These are phyloP conservation scores for Sinapis alba DNA, from an alignment of 441 rosid genomes.

Conservation along the genomic window DNA sequence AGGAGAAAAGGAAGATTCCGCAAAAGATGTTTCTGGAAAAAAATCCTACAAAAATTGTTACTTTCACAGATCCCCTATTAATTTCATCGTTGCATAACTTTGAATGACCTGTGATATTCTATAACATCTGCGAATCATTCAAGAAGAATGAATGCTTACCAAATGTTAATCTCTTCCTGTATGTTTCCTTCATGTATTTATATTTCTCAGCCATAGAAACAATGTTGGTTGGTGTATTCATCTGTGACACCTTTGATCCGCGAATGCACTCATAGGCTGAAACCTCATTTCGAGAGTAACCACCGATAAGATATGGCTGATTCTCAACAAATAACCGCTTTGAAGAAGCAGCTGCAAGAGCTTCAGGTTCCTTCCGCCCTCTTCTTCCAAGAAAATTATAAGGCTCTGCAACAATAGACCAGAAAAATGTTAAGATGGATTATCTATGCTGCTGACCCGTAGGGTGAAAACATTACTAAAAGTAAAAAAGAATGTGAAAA, in stretches of 20 bases:
- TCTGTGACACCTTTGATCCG: slow-evolving; percentile 59
- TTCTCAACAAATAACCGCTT: slow-evolving; percentile 93
- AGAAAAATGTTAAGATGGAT: not conserved
- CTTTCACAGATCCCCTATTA: too few relatives aligned
- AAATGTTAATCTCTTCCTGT: slow-evolving; percentile 89
- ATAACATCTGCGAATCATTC: not conserved
- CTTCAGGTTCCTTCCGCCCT: slow-evolving; percentile 97
- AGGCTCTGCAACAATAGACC: slow-evolving; percentile 64
- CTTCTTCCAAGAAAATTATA: slow-evolving; percentile 87
- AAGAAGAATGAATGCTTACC: slow-evolving; percentile 55
- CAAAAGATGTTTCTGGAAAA: not conserved
- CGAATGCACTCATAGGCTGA: slow-evolving; percentile 58
- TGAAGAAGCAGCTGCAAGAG: slow-evolving; percentile 89
- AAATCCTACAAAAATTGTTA: not conserved
- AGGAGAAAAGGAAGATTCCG: not conserved
- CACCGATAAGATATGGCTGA: slow-evolving; percentile 87
- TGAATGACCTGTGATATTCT: not conserved
- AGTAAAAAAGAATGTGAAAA: slow-evolving; percentile 6
- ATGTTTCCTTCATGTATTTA: slow-evolving; percentile 82
- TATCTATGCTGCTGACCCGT: not conserved
- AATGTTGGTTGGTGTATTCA: slow-evolving; percentile 64
- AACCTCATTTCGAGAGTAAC: slow-evolving; percentile 70
- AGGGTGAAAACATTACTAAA: slow-evolving; percentile 1
- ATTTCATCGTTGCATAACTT: not conserved
- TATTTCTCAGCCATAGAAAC: slow-evolving; percentile 93